A percentile compares a stretch with the other conserved stretches of the same genome.
These are phyloP conservation scores for Penstemon newberryi DNA, from an alignment of 257 asterid species.

Conservation along the genomic window DNA sequence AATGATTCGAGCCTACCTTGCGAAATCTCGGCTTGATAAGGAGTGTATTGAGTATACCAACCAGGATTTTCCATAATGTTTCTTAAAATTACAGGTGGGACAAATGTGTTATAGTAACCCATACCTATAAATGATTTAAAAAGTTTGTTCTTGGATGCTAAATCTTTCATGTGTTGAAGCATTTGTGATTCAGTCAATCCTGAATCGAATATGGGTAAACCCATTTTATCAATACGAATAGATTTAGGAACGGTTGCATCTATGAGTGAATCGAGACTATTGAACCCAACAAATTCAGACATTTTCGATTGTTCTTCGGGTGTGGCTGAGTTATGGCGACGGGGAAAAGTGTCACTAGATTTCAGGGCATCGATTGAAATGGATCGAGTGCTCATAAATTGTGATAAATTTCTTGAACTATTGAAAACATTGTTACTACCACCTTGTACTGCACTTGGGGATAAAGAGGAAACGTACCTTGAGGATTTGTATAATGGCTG, in stretches of 20 bases:
- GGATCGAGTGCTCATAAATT: constrained; percentile 42
- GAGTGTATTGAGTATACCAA: constrained; percentile 99
- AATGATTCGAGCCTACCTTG: constrained; percentile 95
- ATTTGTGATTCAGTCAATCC: constrained; percentile 94
- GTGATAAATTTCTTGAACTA: constrained; percentile 25
- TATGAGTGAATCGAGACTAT: constrained; percentile 59
- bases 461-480: constrained; percentile 68
- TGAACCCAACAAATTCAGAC: constrained; percentile 75
- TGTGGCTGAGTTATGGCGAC: constrained; percentile 94
- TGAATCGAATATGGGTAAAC: constrained; percentile 59
- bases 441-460: constrained; percentile 53
- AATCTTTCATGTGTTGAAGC: constrained; percentile 71
- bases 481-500: constrained; percentile 46
- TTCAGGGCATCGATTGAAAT: constrained; percentile 73
- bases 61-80: constrained; percentile 93
- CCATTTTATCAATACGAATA: constrained; percentile 65
- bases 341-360: constrained; percentile 78
- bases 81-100: constrained; percentile 91
- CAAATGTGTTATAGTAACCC: constrained; percentile 87
- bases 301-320: constrained; percentile 81
- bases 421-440: constrained; percentile 21
- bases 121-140: constrained; percentile 86
- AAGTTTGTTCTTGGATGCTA: constrained; percentile 76
- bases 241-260: constrained; percentile 96
- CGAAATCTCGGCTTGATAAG: constrained; percentile 97